Evolutionary conservation across 2,329 filamentous ascomycete species (phyloP).

Genomic region (Pseudofabraea citricarpa): DNA sequence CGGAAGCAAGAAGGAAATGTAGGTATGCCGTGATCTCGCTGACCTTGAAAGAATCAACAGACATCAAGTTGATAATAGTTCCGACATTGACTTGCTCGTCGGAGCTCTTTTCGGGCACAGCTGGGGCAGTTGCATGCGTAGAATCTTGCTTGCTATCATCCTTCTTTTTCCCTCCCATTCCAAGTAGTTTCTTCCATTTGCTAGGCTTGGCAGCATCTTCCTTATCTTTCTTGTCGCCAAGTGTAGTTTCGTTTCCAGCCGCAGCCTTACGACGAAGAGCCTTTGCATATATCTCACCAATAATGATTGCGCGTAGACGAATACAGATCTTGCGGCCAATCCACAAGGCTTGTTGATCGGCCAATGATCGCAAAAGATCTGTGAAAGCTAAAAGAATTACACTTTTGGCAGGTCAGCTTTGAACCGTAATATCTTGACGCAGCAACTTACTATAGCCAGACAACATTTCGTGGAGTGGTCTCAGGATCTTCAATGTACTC

Average conservation of each 20-base stretch:
- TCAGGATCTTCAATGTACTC: conserved; percentile 87
- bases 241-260: conserved; percentile 66
- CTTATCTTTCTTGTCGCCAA: conserved; percentile 51
- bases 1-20: conserved; percentile 90
- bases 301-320: conserved; percentile 85
- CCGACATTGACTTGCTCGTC: conserved; percentile 85
- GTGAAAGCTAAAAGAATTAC: conserved; percentile 85
- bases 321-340: conserved; percentile 93
- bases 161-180: conserved; percentile 33
- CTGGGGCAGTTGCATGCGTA: conserved; percentile 5
- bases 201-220: conserved; percentile 32
- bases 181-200: neutral
- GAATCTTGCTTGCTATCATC: conserved; percentile 39
- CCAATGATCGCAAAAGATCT: conserved; percentile 74
- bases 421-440: neutral
- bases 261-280: conserved; percentile 86
- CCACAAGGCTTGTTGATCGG: conserved; percentile 84
- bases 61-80: conserved; percentile 99
- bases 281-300: conserved; percentile 97
- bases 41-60: conserved; percentile 98
- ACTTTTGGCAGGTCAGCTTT: conserved; percentile 3
- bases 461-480: conserved; percentile 72
- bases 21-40: conserved; percentile 91
- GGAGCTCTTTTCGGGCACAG: conserved; percentile 23
- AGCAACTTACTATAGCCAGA: conserved; percentile 69